phyloP scores from a whole-genome alignment of 192 early-diverging fungal species.

The Diversispora epigaea region DNA sequence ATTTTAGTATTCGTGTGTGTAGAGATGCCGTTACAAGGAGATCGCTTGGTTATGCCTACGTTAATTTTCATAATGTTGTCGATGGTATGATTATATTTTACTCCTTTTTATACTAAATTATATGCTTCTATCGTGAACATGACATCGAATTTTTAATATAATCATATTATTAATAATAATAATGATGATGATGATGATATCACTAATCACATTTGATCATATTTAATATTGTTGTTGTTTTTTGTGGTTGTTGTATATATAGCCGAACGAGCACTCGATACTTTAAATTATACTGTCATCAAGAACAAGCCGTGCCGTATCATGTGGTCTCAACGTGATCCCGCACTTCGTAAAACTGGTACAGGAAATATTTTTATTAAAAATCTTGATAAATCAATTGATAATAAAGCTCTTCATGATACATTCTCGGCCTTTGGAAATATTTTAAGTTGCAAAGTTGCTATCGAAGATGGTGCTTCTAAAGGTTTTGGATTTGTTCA shows the following conservation, averaged over 20 bases:
- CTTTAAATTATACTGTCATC: constrained; percentile 94
- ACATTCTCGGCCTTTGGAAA: constrained; percentile 97
- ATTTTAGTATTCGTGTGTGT: constrained; percentile 88
- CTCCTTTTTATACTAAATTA: too few relatives aligned
- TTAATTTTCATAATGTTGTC: constrained; percentile 92
- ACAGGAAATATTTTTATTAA: constrained; percentile 99
- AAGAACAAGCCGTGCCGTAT: constrained; percentile 96
- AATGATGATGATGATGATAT: too few relatives aligned
- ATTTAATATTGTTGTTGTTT: too few relatives aligned
- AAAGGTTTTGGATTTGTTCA: constrained; percentile 99
- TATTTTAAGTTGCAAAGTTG: constrained; percentile 98
- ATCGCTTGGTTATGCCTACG: constrained; percentile 96
- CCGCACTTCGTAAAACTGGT: constrained; percentile 85
- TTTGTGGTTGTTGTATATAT: too few relatives aligned
- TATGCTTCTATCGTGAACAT: too few relatives aligned
- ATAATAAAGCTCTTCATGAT: constrained; percentile 99
- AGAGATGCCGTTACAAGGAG: constrained; percentile 96
- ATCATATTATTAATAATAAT: too few relatives aligned
- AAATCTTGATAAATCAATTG: constrained; percentile 95
- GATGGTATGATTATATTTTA: constrained; percentile 57
- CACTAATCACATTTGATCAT: too few relatives aligned
- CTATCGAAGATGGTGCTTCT: constrained; percentile 77
- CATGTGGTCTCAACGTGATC: constrained; percentile 99
- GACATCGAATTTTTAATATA: too few relatives aligned
- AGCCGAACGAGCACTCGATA: constrained; percentile 88